These are phyloP conservation scores for Thelephora terrestris DNA, from an alignment of 1,284 basidiomycete species.

Conservation along the genomic window DNA sequence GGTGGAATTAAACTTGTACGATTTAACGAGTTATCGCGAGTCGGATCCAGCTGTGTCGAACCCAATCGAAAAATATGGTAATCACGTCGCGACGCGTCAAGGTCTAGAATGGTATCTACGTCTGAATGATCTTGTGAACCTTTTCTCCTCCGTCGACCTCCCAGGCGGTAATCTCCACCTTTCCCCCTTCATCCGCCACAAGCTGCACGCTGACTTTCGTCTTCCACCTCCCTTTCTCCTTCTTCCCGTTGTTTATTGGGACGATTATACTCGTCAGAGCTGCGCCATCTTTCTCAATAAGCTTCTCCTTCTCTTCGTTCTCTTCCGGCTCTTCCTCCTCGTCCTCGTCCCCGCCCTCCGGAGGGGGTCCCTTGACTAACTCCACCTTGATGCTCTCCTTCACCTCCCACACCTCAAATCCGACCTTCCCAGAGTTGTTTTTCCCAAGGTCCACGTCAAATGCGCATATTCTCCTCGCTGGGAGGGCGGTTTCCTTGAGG, in stretches of 20 bases:
- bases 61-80: too few relatives aligned
- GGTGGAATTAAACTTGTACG: too few relatives aligned
- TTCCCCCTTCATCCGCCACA: constrained; percentile 43
- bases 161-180: constrained; percentile 36
- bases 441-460: constrained; percentile 62
- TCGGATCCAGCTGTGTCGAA: too few relatives aligned
- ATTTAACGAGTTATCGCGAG: too few relatives aligned
- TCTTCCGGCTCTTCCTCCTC: constrained; percentile 31
- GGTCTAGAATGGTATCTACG: too few relatives aligned
- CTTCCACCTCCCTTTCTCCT: constrained; percentile 37
- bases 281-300: constrained; percentile 48
- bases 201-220: constrained; percentile 59
- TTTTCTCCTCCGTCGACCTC: constrained; percentile 24
- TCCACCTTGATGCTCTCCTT: constrained; percentile 74
- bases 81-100: too few relatives aligned
- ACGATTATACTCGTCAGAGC: constrained; percentile 47
- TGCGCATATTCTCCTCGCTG: constrained; percentile 61
- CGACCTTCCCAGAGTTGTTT: constrained; percentile 38
- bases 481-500: constrained; percentile 68
- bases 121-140: too few relatives aligned
- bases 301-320: constrained; percentile 57
- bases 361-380: constrained; percentile 41
- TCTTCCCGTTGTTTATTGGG: constrained; percentile 38
- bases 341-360: constrained; percentile 46
- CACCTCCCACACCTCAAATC: constrained; percentile 85